Base-by-base conservation (phyloP, 1,284 basidiomycete species). In the Malassezia furfur region DNA sequence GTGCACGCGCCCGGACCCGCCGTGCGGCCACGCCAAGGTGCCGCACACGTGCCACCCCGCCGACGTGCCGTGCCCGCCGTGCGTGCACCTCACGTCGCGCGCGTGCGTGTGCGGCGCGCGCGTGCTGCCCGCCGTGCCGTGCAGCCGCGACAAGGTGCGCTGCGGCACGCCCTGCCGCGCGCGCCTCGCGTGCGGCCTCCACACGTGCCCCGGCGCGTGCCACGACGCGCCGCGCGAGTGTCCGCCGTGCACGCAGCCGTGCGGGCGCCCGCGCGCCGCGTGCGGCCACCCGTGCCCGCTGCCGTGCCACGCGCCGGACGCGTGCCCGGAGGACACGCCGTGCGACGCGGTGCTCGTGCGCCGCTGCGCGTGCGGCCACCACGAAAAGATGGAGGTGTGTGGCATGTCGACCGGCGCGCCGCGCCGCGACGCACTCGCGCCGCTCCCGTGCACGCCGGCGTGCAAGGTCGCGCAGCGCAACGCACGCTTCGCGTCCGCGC, bases 401-500 rank as follows among this genome's bases (percentile, higher is more conserved):
- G 61, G 58, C 14, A 37, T 31, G 14, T 35, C 44, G 17, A 1
- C 25, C 19, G 43, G 9, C 6, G 11, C 43, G 15, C 22, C 25
- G 7, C 25, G 25, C n/a, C 14, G 25, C 25, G 50, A 45, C n/a
- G 49, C 38, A 2, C 12, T 5, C 17, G 43, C 31, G 3, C 34
- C 40, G 10, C 64, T 72, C 39, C 65, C 63, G 54, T 74, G 71
- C 62, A 72, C 47, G 19, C n/a, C 51, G 45, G 61, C 62, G 15
- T 74, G 72, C 54, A 52, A 61, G 28, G 55, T 72, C 10, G 72
- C 72, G 5, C 66, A 68, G 57, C 63, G 72, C n/a, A 74, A 74
- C 44, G 67, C 69, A 12, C 65, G 63, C 52, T 56, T 74, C 6
- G 70, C 72, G 28, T 67, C 70, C 43, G 72, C 72, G 8, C 57